phyloP scores from a whole-genome alignment of 2,329 filamentous ascomycete species.

The Trichoderma gracile region DNA sequence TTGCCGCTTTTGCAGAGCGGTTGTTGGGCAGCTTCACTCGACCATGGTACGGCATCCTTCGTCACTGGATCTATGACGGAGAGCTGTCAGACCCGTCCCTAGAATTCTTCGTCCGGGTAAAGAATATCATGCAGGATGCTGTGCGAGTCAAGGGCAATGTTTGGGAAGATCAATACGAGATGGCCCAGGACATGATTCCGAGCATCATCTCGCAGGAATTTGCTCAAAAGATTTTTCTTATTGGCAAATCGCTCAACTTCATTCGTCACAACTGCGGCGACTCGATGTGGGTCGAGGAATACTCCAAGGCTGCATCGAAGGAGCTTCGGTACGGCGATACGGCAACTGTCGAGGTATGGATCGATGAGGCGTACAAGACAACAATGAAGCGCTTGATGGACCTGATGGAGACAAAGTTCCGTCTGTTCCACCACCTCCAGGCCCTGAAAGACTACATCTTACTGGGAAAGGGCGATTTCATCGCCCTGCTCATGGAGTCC shows the following conservation, averaged over 20 bases:
- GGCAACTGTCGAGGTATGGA: constrained; percentile 84
- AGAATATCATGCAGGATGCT: constrained; percentile 56
- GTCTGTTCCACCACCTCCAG: constrained; percentile 86
- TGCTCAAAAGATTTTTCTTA: constrained; percentile 93
- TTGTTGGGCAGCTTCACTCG: constrained; percentile 82
- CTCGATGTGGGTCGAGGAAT: constrained; percentile 90
- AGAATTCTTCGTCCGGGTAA: constrained; percentile 93
- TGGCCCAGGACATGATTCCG: constrained; percentile 82
- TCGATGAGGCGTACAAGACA: constrained; percentile 95
- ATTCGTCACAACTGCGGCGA: constrained; percentile 95
- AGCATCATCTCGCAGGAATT: constrained; percentile 93
- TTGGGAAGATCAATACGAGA: constrained; percentile 96
- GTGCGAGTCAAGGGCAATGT: constrained; percentile 69
- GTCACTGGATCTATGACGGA: constrained; percentile 97
- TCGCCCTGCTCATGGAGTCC: constrained; percentile 95
- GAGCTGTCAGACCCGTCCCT: constrained; percentile 94
- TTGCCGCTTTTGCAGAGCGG: constrained; percentile 88
- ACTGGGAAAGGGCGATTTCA: constrained; percentile 94
- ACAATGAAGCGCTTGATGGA: constrained; percentile 94
- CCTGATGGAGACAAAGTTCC: constrained; percentile 94
- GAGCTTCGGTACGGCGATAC: constrained; percentile 92
- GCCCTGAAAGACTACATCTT: constrained; percentile 94
- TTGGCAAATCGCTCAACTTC: constrained; percentile 97
- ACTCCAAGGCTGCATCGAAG: constrained; percentile 90
- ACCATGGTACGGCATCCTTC: constrained; percentile 94